Evolutionary conservation across 441 rosid species (phyloP).

Genomic region (Erysimum pusillum): DNA sequence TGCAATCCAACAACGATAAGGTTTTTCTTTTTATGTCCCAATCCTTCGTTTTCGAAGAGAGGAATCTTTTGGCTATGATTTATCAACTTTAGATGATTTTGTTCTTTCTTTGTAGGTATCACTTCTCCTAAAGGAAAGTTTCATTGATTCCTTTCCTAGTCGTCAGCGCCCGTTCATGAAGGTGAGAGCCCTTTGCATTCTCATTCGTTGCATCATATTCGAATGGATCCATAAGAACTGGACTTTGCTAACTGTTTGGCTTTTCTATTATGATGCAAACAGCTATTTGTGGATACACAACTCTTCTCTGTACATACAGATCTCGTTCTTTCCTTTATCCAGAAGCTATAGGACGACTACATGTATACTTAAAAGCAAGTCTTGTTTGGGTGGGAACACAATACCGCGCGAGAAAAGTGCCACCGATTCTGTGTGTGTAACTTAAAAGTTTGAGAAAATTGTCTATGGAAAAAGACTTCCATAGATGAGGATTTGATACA

Average conservation of each 20-base stretch:
- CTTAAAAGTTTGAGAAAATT: conserved; percentile 16
- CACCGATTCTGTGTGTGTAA: conserved; percentile 32
- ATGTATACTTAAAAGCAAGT: conserved; percentile 22
- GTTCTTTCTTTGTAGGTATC: conserved; percentile 60
- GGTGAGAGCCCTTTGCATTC: conserved; percentile 50
- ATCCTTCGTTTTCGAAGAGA: not conserved
- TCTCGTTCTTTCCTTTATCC: conserved; percentile 88
- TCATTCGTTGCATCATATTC: not conserved
- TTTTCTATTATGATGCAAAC: too few relatives aligned
- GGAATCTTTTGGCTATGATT: not conserved
- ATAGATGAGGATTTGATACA: conserved; percentile 27
- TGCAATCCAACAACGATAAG: conserved; percentile 85
- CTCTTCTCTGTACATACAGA: conserved; percentile 98
- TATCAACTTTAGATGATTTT: conserved; percentile 5
- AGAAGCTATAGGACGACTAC: conserved; percentile 70
- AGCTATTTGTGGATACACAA: conserved; percentile 95
- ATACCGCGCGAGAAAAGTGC: not conserved
- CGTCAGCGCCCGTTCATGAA: conserved; percentile 77
- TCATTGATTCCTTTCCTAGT: conserved; percentile 71
- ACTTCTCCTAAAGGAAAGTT: conserved; percentile 79
- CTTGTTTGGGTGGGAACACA: conserved; percentile 28
- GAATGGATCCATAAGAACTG: conserved; percentile 4
- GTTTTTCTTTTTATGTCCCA: conserved; percentile 46
- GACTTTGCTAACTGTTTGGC: conserved; percentile 29
- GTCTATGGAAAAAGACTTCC: conserved; percentile 50